Evolutionary conservation across 805 yeast species (phyloP).

Genomic region (Nakazawaea populi): DNA sequence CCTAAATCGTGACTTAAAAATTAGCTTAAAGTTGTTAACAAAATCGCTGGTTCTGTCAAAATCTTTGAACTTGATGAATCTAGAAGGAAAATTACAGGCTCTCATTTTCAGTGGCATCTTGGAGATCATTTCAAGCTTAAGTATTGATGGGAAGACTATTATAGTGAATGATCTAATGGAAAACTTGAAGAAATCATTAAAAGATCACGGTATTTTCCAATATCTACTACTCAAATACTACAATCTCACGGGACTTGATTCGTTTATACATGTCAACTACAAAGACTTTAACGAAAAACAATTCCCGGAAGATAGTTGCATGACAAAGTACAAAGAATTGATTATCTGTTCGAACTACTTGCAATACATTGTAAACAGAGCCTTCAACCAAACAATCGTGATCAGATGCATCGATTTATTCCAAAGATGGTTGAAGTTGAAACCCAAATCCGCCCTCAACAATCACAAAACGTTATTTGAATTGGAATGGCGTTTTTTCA

Average conservation of each 20-base stretch:
- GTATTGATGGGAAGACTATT: slow-evolving; percentile 14
- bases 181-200: slow-evolving; percentile 9
- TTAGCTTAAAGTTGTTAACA: slow-evolving; percentile 15
- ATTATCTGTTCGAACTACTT: slow-evolving; percentile 20
- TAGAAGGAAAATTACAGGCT: slow-evolving; percentile 15
- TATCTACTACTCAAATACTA: slow-evolving; percentile 19
- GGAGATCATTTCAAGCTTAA: slow-evolving; percentile 17
- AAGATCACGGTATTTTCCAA: slow-evolving; percentile 12
- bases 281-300: slow-evolving; percentile 8
- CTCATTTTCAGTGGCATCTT: slow-evolving; percentile 17
- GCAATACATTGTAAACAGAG: slow-evolving; percentile 18
- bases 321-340: slow-evolving; percentile 11
- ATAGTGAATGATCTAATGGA: slow-evolving; percentile 17
- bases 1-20: slow-evolving; percentile 3
- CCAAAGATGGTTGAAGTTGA: slow-evolving; percentile 13
- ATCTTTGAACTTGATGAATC: slow-evolving; percentile 5
- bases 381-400: slow-evolving; percentile 20
- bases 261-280: slow-evolving; percentile 6
- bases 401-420: slow-evolving; percentile 15
- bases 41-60: slow-evolving; percentile 16
- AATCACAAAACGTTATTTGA: slow-evolving; percentile 9
- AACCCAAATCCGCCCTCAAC: slow-evolving; percentile 1
- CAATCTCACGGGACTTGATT: slow-evolving; percentile 15
- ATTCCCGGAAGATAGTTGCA: slow-evolving; percentile 11
- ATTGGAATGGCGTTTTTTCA: slow-evolving; percentile 27